Evolutionary conservation across 352 stramenopile genomes (phyloP).

Genomic region (Phytopythium ostracodes): DNA sequence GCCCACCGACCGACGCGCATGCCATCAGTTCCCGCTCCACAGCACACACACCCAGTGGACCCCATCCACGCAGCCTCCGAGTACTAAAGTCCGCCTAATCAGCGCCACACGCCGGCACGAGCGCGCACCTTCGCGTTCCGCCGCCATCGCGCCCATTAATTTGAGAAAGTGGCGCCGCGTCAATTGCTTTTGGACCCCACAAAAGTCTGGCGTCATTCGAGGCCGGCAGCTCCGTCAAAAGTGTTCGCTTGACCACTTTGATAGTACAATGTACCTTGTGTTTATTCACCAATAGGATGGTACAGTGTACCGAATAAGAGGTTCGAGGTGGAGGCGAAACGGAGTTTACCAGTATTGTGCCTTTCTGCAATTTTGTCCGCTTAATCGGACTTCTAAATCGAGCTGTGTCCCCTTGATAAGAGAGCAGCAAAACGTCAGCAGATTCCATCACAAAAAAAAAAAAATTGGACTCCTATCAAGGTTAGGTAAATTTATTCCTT

Average conservation of each 20-base stretch:
- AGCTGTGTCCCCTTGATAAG: no score
- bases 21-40: neutral
- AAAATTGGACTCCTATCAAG: no score
- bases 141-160: neutral
- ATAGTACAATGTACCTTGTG: neutral
- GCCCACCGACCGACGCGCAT: neutral
- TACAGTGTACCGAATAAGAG: neutral
- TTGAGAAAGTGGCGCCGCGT: neutral
- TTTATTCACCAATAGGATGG: neutral
- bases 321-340: no score
- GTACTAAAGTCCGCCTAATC: neutral
- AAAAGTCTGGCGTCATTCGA: neutral
- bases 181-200: neutral
- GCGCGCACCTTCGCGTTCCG: constrained; percentile 6
- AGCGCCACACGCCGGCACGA: neutral
- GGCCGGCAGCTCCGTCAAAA: neutral
- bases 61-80: neutral
- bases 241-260: neutral
- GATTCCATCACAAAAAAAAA: no score
- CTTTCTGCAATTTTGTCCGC: no score
- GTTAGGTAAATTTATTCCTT: no score
- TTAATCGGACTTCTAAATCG: no score
- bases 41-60: neutral
- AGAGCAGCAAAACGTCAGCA: no score
- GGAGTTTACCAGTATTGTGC: no score